Percentiles rank a stretch among this genome's conserved stretches.
Evolutionary conservation across 371 early-diverging fungal species (phyloP).

Genomic region (Thermomucor indicae-seudaticae): DNA sequence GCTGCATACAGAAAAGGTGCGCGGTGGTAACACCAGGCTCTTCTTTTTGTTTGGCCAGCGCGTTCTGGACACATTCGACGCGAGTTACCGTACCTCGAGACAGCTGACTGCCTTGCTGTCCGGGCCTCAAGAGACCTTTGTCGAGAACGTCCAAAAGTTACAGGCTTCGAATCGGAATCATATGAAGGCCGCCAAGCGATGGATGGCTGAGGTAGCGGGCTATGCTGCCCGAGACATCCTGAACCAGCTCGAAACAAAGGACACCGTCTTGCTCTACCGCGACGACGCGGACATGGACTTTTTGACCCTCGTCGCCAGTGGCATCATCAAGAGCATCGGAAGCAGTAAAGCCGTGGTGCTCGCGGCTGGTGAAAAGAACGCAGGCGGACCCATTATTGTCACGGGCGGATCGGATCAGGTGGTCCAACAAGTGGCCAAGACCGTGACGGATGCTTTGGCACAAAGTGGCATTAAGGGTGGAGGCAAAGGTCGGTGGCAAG

Average conservation of each 20-base stretch:
- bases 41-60: slow-evolving; percentile 69
- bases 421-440: slow-evolving; percentile 43
- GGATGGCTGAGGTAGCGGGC: slow-evolving; percentile 46
- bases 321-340: slow-evolving; percentile 25
- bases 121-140: slow-evolving; percentile 55
- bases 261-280: slow-evolving; percentile 38
- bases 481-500: slow-evolving; percentile 66
- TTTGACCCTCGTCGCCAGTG: slow-evolving; percentile 27
- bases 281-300: slow-evolving; percentile 65
- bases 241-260: slow-evolving; percentile 23
- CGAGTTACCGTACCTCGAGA: slow-evolving; percentile 39
- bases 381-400: slow-evolving; percentile 54
- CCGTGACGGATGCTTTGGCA: slow-evolving; percentile 24
- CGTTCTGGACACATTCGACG: slow-evolving; percentile 47
- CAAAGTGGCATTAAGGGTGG: slow-evolving; percentile 45
- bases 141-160: slow-evolving; percentile 48
- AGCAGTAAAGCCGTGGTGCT: slow-evolving; percentile 32
- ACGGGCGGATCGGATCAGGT: slow-evolving; percentile 36
- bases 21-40: slow-evolving; percentile 65
- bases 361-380: slow-evolving; percentile 45
- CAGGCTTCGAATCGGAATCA: slow-evolving; percentile 38
- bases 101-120: slow-evolving; percentile 52
- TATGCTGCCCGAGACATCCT: slow-evolving; percentile 37
- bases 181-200: slow-evolving; percentile 37
- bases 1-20: slow-evolving; percentile 61